Evolutionary conservation across 345 rosid genomes (phyloP).

Genomic region (Salix purpurea): DNA sequence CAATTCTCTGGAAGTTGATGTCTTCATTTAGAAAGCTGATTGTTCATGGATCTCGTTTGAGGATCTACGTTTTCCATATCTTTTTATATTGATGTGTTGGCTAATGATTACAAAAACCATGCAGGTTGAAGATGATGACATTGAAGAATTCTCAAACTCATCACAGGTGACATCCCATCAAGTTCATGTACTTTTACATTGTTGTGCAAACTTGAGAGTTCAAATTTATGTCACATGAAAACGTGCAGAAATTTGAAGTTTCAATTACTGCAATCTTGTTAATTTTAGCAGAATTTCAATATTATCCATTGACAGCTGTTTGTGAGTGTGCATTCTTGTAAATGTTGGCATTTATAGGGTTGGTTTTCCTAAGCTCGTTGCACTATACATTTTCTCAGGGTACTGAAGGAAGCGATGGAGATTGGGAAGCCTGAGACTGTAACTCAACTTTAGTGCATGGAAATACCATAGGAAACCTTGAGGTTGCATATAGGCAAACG

Average conservation of each 20-base stretch:
- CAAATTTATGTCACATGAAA: not conserved
- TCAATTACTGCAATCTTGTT: too few species aligned
- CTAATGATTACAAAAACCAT: conserved; percentile 6
- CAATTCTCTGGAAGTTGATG: not conserved
- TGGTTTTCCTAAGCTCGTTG: not conserved
- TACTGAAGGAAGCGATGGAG: conserved; percentile 43
- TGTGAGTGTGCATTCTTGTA: not conserved
- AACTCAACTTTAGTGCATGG: not conserved
- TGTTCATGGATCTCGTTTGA: not conserved
- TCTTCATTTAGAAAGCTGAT: not conserved
- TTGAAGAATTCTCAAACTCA: conserved; percentile 45
- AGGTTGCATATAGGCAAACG: not conserved
- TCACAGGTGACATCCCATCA: conserved; percentile 32
- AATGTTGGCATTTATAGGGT: not conserved
- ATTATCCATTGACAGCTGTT: not conserved
- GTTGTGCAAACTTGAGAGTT: not conserved
- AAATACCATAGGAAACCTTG: not conserved
- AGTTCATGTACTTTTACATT: not conserved
- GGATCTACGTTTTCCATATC: not conserved
- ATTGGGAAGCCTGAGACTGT: conserved; percentile 41
- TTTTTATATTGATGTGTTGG: not conserved
- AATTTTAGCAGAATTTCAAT: not conserved
- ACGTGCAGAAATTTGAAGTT: not conserved
- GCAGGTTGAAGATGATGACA: conserved; percentile 47
- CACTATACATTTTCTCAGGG: conserved; percentile 29